phyloP scores from a whole-genome alignment of 73 alveolate genomes.

The Tetrahymena borealis region DNA sequence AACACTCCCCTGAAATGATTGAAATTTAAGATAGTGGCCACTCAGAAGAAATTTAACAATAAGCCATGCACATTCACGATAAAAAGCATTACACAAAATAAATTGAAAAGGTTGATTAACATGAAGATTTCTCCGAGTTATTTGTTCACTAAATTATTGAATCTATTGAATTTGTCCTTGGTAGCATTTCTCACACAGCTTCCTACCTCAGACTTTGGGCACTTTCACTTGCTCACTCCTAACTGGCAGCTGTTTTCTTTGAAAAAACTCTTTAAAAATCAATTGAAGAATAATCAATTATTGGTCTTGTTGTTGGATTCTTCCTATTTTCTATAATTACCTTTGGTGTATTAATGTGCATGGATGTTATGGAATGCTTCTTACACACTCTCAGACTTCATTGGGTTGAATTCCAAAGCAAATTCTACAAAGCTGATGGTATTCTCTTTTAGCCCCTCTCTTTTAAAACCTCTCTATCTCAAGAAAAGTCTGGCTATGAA shows the following conservation, averaged over 20 bases:
- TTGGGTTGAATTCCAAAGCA: slow-evolving; percentile 98
- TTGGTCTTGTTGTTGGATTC: slow-evolving; percentile 55
- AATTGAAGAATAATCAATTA: slow-evolving; percentile 47
- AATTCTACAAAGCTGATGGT: slow-evolving; percentile 95
- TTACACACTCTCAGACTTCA: slow-evolving; percentile 95
- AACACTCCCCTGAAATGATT: background rate
- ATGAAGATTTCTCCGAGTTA: slow-evolving; percentile 67
- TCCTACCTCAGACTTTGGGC: slow-evolving; percentile 95
- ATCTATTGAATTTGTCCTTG: slow-evolving; percentile 83
- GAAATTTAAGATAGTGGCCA: background rate
- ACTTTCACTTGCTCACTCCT: slow-evolving; percentile 94
- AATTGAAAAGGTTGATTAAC: slow-evolving; percentile 22
- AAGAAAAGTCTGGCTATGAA: background rate
- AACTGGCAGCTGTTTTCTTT: slow-evolving; percentile 88
- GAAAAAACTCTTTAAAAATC: slow-evolving; percentile 71
- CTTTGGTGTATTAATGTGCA: slow-evolving; percentile 85
- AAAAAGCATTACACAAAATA: background rate
- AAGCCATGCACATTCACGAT: background rate
- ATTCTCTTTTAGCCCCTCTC: slow-evolving; percentile 79
- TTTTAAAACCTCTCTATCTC: slow-evolving; percentile 22
- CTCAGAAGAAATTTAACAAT: background rate
- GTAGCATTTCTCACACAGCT: slow-evolving; percentile 86
- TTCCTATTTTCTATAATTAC: slow-evolving; percentile 73
- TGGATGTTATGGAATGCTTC: slow-evolving; percentile 97
- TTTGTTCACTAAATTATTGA: slow-evolving; percentile 74